Base-by-base conservation (phyloP, 805 yeast species). In the Kodamaea kakaduensis region DNA sequence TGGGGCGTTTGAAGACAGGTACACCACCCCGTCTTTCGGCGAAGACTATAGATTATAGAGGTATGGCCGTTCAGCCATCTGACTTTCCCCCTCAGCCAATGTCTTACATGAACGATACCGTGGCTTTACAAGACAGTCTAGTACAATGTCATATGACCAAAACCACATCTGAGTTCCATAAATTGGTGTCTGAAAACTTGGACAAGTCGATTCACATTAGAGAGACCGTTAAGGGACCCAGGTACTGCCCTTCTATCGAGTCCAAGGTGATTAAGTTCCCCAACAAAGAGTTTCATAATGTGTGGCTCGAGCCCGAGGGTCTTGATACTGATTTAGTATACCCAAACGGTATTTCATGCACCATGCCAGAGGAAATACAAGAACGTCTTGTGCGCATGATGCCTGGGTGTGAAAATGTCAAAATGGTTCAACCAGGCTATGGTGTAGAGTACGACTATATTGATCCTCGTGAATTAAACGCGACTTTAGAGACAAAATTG, bases 401-500 rank as follows among this genome's bases (percentile, higher is more conserved):
- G 42, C 84, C 87, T 3, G 99, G 99, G 0, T 73, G 95, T 32
- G 95, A 86, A 48, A 78, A 84, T 45, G 96, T 84, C 0, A 67
- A 62, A n/a, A 86, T 93, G 84, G 54, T 82, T 9, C 96, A 89
- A 53, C 96, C 97, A 0, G 99, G 97, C 0, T 93, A 93, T 54
- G 99, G 99, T n/a, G 98, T 93, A 2, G 98, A 93, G 58, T 93
- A 93, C 54, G 98, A 93, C 52, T 93, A 86, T 55, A 81, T 93
- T 18, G 96, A 93, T 52, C 98, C 99, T 2, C 71, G 95, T 44
- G 96, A 89, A 51, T 67, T 93, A 37, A 70, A 71, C 36, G 72
- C 69, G 29, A 84, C 94, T 0, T 59, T 93, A 31, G 96, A 90
- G 52, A 86, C 97, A 0, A 88, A 86, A 49, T 58, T 73, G 3